Evolutionary conservation across 352 stramenopile genomes (phyloP).

Genomic region (Phytophthora kernoviae): DNA sequence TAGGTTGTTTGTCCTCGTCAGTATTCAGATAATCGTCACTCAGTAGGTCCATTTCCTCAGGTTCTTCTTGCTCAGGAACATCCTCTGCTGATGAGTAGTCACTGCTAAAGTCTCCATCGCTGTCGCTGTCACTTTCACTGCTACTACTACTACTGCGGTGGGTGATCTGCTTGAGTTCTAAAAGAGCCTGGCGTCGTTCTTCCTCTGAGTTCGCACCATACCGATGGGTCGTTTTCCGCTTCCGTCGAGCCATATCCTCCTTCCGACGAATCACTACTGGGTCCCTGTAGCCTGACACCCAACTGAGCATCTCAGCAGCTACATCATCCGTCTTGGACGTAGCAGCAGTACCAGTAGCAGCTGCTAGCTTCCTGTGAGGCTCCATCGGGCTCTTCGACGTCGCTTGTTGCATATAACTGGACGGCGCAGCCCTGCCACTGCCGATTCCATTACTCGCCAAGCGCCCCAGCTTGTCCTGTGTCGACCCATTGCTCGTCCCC

Average conservation of each 20-base stretch:
- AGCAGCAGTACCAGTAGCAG: not conserved
- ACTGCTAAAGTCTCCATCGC: constrained; percentile 39
- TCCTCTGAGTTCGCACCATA: constrained; percentile 50
- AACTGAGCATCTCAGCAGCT: constrained; percentile 54
- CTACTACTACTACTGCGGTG: constrained; percentile 21
- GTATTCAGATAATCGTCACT: constrained; percentile 57
- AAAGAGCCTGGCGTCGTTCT: constrained; percentile 41
- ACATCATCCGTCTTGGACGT: constrained; percentile 29
- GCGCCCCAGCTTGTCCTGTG: constrained; percentile 2
- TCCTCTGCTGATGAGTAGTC: constrained; percentile 54
- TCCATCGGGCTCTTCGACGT: constrained; percentile 29
- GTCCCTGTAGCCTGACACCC: constrained; percentile 59
- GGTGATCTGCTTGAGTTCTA: constrained; percentile 46
- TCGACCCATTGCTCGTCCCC: not conserved
- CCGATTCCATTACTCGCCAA: constrained; percentile 2
- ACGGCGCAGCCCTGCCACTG: constrained; percentile 1
- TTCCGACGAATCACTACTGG: constrained; percentile 64
- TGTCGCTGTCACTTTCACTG: constrained; percentile 33
- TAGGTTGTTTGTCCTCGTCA: constrained; percentile 24
- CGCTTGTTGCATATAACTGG: constrained; percentile 28
- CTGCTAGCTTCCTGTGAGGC: constrained; percentile 21
- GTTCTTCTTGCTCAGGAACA: constrained; percentile 37
- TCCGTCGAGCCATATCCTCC: constrained; percentile 49
- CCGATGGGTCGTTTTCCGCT: constrained; percentile 36
- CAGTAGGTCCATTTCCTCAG: constrained; percentile 42